Percentiles rank a stretch among this genome's conserved stretches.
Evolutionary conservation across 345 rosid species (phyloP).

Genomic region (Citrus hindsii): DNA sequence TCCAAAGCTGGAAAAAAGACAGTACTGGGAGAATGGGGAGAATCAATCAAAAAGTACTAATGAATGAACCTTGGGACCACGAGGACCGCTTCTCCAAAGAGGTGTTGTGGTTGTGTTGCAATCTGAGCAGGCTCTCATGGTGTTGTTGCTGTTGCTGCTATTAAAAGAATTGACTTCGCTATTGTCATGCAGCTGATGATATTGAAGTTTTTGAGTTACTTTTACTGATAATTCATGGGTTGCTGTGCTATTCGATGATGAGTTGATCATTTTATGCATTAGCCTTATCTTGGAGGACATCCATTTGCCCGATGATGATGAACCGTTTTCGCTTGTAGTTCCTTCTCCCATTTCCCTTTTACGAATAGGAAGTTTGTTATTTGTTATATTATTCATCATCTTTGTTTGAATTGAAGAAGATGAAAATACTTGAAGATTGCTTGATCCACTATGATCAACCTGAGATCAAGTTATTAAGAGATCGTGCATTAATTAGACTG

Average conservation of each 20-base stretch:
- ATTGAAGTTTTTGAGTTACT: slow-evolving; percentile 12
- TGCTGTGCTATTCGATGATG: slow-evolving; percentile 13
- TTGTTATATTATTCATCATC: background rate
- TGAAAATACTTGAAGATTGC: slow-evolving; percentile 9
- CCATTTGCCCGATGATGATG: slow-evolving; percentile 27
- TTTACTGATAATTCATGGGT: background rate
- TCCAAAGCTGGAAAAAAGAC: background rate
- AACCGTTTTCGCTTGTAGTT: background rate
- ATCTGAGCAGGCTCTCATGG: slow-evolving; percentile 48
- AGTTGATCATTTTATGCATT: slow-evolving; percentile 35
- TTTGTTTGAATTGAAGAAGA: slow-evolving; percentile 4
- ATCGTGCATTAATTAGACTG: background rate
- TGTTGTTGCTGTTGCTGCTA: background rate
- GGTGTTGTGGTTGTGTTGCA: slow-evolving; percentile 63
- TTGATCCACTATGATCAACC: slow-evolving; percentile 11
- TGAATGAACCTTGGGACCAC: slow-evolving; percentile 53
- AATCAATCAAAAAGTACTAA: background rate
- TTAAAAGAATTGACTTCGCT: background rate
- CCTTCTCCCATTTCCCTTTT: slow-evolving; percentile 14
- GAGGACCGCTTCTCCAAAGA: slow-evolving; percentile 76
- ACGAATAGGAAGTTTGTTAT: background rate
- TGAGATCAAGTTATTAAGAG: background rate
- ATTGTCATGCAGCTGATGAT: slow-evolving; percentile 13
- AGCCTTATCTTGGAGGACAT: slow-evolving; percentile 46
- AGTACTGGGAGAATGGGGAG: background rate